Evolutionary conservation across 2,329 filamentous ascomycete species (phyloP).

Genomic region (Aspergillus floridensis): DNA sequence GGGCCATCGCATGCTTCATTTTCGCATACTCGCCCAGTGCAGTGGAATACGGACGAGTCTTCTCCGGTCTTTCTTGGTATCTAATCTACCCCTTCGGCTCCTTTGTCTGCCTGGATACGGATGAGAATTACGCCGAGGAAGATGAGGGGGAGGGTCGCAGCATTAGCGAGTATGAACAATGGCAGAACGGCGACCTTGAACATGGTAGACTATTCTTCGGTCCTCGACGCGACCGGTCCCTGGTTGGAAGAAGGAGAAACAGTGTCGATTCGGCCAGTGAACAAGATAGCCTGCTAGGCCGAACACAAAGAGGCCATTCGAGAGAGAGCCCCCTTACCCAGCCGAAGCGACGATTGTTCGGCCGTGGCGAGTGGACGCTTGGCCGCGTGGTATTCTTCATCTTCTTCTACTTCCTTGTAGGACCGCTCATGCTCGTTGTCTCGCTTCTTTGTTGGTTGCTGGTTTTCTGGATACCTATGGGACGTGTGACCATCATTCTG

Average conservation of each 20-base stretch:
- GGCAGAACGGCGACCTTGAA: constrained; percentile 96
- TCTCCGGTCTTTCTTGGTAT: constrained; percentile 81
- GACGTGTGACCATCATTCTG: constrained; percentile 84
- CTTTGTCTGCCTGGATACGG: constrained; percentile 87
- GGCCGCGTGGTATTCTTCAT: constrained; percentile 93
- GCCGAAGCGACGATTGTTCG: constrained; percentile 83
- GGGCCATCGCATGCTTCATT: constrained; percentile 73
- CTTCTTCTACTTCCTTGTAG: constrained; percentile 92
- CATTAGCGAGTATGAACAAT: constrained; percentile 98
- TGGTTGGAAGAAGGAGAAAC: constrained; percentile 80
- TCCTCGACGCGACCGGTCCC: constrained; percentile 69
- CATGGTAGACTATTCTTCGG: constrained; percentile 96
- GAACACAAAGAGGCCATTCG: constrained; percentile 54
- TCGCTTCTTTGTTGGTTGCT: constrained; percentile 91
- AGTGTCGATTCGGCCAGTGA: constrained; percentile 88
- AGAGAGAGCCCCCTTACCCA: constrained; percentile 43
- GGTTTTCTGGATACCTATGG: constrained; percentile 98
- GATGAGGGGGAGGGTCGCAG: constrained; percentile 93
- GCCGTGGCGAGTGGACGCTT: constrained; percentile 91
- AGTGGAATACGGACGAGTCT: constrained; percentile 77
- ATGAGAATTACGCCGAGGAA: constrained; percentile 91
- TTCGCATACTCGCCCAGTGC: constrained; percentile 78
- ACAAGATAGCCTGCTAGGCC: constrained; percentile 82
- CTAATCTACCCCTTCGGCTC: constrained; percentile 96
- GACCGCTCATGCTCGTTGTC: constrained; percentile 78